phyloP scores from a whole-genome alignment of 2,329 filamentous ascomycete species.

The Aphanocladium album region DNA sequence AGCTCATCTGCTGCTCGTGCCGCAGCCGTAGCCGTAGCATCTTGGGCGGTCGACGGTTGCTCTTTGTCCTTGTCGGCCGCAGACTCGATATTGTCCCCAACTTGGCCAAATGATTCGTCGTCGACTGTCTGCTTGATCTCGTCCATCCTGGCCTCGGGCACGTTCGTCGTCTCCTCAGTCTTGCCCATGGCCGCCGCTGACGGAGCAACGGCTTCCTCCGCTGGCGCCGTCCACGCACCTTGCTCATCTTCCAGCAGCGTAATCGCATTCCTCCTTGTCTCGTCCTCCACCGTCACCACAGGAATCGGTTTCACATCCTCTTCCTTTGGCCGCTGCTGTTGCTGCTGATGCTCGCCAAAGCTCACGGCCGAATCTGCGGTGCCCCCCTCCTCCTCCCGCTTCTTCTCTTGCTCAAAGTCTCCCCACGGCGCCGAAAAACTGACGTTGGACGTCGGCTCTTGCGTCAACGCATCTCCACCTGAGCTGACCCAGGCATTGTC shows the following conservation, averaged over 20 bases:
- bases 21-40: no score
- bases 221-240: slow-evolving; percentile 1
- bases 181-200: background rate
- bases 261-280: background rate
- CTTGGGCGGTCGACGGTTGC: no score
- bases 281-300: background rate
- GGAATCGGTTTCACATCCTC: background rate
- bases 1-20: no score
- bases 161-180: background rate
- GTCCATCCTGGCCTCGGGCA: background rate
- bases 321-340: no score
- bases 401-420: background rate
- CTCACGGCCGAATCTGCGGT: slow-evolving; percentile 26
- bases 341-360: slow-evolving; percentile 21
- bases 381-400: background rate
- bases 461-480: background rate
- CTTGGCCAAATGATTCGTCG: no score
- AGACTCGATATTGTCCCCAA: no score
- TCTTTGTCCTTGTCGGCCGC: no score
- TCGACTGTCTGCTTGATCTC: no score
- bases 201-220: background rate
- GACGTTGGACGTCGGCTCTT: no score
- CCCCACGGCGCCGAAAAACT: slow-evolving; percentile 2
- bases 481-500: background rate
- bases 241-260: background rate